Conservation (phyloP, 805 yeast species). For the Schwanniomyces sp. region DNA sequence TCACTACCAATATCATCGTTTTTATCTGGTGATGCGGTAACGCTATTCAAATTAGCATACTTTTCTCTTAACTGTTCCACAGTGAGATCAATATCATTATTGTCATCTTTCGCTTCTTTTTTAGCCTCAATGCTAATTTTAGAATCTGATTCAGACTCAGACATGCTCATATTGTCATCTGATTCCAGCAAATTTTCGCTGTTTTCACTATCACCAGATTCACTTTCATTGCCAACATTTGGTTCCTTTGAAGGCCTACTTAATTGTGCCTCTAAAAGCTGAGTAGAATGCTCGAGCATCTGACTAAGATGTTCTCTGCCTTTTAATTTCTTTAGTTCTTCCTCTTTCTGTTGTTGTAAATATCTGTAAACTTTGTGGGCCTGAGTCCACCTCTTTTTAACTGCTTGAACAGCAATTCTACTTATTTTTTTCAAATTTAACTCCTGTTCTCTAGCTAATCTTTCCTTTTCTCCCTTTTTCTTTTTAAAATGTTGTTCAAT, state of each 20-base stretch:
- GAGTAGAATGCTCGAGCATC: conserved; percentile 89
- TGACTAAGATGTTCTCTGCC: conserved; percentile 87
- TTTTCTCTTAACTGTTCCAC: conserved; percentile 58
- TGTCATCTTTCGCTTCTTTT: conserved; percentile 12
- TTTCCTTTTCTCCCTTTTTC: conserved; percentile 84
- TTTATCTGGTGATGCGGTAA: neutral
- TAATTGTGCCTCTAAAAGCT: conserved; percentile 81
- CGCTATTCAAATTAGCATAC: conserved; percentile 39
- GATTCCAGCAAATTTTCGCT: conserved; percentile 14
- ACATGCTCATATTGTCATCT: conserved; percentile 16
- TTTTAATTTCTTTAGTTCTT: conserved; percentile 72
- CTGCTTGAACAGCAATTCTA: conserved; percentile 78
- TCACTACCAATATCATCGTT: conserved; percentile 9
- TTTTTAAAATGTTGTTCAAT: conserved; percentile 85
- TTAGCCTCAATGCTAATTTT: conserved; percentile 21
- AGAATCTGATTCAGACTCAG: conserved; percentile 9
- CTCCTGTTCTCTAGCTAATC: conserved; percentile 73
- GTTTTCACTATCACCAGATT: conserved; percentile 7
- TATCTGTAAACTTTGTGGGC: conserved; percentile 81
- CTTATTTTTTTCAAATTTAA: conserved; percentile 69
- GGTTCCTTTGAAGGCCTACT: conserved; percentile 37
- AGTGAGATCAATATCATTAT: conserved; percentile 50
- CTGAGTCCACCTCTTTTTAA: conserved; percentile 84
- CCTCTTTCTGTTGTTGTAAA: conserved; percentile 73
- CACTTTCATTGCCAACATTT: neutral